Evolutionary conservation across 75 land plant genomes (phyloP).

Genomic region (Pseudotsuga menziesii): DNA sequence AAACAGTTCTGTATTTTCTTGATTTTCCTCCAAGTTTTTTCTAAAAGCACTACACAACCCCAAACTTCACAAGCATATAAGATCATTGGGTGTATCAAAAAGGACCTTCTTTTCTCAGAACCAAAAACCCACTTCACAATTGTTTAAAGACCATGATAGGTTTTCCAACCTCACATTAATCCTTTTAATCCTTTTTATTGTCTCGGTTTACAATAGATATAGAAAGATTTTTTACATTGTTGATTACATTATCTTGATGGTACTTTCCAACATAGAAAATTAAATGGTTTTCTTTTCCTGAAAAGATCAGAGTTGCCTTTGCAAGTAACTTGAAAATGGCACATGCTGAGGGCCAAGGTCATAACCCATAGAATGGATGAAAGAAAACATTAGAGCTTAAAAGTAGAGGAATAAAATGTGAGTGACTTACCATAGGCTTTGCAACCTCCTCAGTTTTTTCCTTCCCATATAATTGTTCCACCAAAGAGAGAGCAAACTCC

Average conservation of each 20-base stretch:
- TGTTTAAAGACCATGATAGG: no score
- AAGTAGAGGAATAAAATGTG: background rate
- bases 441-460: slow-evolving; percentile 73
- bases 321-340: background rate
- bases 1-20: no score
- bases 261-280: background rate
- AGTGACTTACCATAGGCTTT: slow-evolving; percentile 58
- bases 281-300: background rate
- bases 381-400: background rate
- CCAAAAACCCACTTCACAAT: no score
- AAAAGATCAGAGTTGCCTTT: background rate
- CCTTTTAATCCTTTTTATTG: background rate
- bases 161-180: no score
- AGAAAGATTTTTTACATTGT: background rate
- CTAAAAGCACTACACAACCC: no score
- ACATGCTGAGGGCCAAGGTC: background rate
- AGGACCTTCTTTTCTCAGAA: no score
- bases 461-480: slow-evolving; percentile 75
- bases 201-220: background rate
- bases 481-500: slow-evolving; percentile 76
- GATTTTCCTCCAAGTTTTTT: no score
- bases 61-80: no score
- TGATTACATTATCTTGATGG: background rate
- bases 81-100: no score
- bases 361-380: background rate